Evolutionary conservation across 1,139 yeast species (phyloP), one percentile per base, ranked within the genome.

Genomic region (Scheffersomyces titani): DNA sequence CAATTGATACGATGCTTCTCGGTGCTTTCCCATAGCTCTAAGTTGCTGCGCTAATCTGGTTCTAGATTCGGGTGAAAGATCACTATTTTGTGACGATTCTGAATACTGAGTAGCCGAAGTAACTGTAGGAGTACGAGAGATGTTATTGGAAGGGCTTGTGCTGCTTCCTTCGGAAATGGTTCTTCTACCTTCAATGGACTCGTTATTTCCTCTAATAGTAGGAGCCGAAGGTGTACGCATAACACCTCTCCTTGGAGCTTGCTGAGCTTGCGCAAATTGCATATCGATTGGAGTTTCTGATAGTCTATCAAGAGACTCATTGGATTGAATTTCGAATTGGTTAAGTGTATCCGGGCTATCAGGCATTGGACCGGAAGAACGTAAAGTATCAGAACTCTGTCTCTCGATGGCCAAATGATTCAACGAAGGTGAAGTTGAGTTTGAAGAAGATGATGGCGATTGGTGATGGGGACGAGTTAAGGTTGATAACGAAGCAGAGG

Each of bases 1-100:
- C 59, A 90, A 73, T 63, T 87, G 91, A 63, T 87, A 85, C 2
- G 92, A 83, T 5, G 92, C 88, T 63, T 88, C 94, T 47, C 88
- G 78, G 53, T 85, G 82, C 57, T 87, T 83, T 0, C 91, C 92
- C 52, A 78, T 71, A 50, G 81, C 80, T 56, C 90, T 78, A 49
- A 86, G 74, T 47, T 82, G 80, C 24, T 81, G 74, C 0, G 92
- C 92, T 52, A 79, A 66, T 16, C 78, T 70, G 0, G 85, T 82
- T 56, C 87, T 77, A 16, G 81, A 75, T 49, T 79, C 82, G 1
- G 82, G 74, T 5, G 73, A 59, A n/a, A 75, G 58, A 3, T 70
- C 68, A 19, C 24, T 13, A 46, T 20, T 46, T 46, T 20, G 22
- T n/a, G 49, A 4, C 6, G 49, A 46, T 16, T 30, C 40, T 9